Base-by-base conservation (phyloP, 441 rosid species). In the Populus trichocarpa region DNA sequence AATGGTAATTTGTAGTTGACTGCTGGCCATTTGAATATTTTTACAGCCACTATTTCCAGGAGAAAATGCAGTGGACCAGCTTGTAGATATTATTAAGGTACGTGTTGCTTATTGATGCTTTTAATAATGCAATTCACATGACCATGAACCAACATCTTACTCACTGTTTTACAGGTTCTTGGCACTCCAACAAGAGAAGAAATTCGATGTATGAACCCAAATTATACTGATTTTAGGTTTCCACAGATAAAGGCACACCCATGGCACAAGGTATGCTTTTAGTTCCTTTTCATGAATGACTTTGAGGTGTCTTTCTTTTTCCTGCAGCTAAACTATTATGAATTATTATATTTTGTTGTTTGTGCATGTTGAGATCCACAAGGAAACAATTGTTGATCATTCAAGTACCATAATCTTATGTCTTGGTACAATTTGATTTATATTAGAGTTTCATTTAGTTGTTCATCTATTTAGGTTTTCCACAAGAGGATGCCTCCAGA, bases 141-240 rank as follows among this genome's bases (percentile, higher is more conserved):
- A 77, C 67, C 69, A 71, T 6, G 23, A 22, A 23, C 57, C 76
- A 63, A 28, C 42, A 77, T 35, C 79, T 74, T 59, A 78, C 67
- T 14, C 69, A 2, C 59, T 73, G 23, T 74, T 70, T 75, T 79
- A 28, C 88, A 96, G 98, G 98, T 97, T 81, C 98, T 95, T 33
- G 99, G 99, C 75, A 97, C 99, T 26, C 99, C 99, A 22, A 97
- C 99, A 7, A 86, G 99, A 67, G 99, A 97, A 89, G 98, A 97
- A 86, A 93, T 95, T 78, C 91, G 97, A 75, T 95, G 99, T 83
- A 95, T 95, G 99, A 97, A 97, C 80, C 99, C 99, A 9, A 96
- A 91, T 78, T 97, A 95, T 77, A 92, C 93, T 0, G 98, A 97
- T 76, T 97, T 93, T 76, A 87, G 97, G 81, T 97, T 97, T 82